Conservation (phyloP, 2,329 filamentous ascomycete species). For the Chaetomium sp. region DNA sequence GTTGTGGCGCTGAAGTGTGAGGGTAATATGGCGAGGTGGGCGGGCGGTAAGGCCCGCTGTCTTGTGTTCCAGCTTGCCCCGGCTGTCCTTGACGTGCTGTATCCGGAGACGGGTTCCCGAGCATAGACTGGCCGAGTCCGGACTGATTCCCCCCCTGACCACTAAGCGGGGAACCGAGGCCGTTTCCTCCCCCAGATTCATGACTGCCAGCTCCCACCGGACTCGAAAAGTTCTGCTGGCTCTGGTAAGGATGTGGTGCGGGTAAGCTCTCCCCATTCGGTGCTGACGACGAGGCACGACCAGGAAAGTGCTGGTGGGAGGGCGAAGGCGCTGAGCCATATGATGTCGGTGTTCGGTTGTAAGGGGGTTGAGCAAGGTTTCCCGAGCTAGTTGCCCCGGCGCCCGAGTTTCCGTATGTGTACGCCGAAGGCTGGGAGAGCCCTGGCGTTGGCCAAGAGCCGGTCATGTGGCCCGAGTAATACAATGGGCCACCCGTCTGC, state of each 20-base stretch:
- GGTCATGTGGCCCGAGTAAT: conserved; percentile 47
- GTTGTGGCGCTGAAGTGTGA: conserved; percentile 34
- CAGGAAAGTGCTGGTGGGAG: conserved; percentile 38
- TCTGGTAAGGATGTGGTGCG: conserved; percentile 60
- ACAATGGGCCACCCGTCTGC: conserved; percentile 44
- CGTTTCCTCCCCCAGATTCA: conserved; percentile 32
- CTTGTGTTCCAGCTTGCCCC: conserved; percentile 4
- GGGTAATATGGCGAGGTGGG: conserved; percentile 14
- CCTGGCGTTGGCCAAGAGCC: conserved; percentile 50
- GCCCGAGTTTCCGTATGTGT: conserved; percentile 43
- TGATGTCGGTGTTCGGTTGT: conserved; percentile 24
- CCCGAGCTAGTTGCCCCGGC: conserved; percentile 41
- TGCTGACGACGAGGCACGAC: conserved; percentile 51
- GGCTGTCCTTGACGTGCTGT: conserved; percentile 13
- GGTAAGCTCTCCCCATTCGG: conserved; percentile 51
- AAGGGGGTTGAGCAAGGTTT: conserved; percentile 40
- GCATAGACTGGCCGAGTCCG: conserved; percentile 15
- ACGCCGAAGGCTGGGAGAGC: conserved; percentile 28
- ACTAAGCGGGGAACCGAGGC: conserved; percentile 27
- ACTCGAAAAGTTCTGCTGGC: conserved; percentile 58
- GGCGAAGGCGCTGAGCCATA: conserved; percentile 27
- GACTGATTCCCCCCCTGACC: conserved; percentile 5
- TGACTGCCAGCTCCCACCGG: conserved; percentile 42
- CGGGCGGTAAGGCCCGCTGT: conserved; percentile 8
- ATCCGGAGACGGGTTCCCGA: conserved; percentile 8